Base-by-base conservation (phyloP, 2,329 filamentous ascomycete species). In the Talaromyces sp. region DNA sequence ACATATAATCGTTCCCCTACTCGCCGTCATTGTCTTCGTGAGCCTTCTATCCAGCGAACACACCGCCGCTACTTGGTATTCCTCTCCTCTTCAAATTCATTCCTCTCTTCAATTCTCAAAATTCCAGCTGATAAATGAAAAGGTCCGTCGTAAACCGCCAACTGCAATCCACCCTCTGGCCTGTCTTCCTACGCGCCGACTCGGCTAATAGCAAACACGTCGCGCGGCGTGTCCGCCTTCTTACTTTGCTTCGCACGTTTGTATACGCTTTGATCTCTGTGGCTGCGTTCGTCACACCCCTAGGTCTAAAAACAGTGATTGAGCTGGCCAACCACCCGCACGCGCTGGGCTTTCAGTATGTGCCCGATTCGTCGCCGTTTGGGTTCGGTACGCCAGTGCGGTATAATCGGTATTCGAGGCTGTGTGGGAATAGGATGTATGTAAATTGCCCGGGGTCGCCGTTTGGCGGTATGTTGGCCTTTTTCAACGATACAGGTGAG, bases 111-210 rank as follows among this genome's bases (percentile, higher is more conserved):
- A 23, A 23, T 23, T 23, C 23, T 23, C 23, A 2, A 23, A 23
- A 23, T 23, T 23, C 23, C 23, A 23, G 23, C 23, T 23, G 23
- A 23, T 23, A 23, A 23, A 23, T 23, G 23, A 23, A 23, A 23
- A 56, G 54, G 54, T 56, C 54, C 16, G 54, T 56, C 54, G 27
- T 56, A 18, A 42, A 40, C 31, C 31, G 34, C 10, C 54, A 56
- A 56, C 14, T 56, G 7, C 54, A 56, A 14, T 36, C 54, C 30
- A 36, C 31, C n/a, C 54, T 42, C 54, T 56, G 54, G 54, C 54
- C 54, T 12, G 31, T 42, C 54, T 42, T 56, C 54, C 54, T 56
- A 1, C 54, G 34, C 5, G 14, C 54, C 31, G 54, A 56, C 54
- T 56, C 54, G 5, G n/a, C 34, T 1, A 56, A 56, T 9, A 36